Evolutionary conservation across 257 asterid species (phyloP), one percentile per base, ranked within the genome.

Genomic region (Mentha longifolia): DNA sequence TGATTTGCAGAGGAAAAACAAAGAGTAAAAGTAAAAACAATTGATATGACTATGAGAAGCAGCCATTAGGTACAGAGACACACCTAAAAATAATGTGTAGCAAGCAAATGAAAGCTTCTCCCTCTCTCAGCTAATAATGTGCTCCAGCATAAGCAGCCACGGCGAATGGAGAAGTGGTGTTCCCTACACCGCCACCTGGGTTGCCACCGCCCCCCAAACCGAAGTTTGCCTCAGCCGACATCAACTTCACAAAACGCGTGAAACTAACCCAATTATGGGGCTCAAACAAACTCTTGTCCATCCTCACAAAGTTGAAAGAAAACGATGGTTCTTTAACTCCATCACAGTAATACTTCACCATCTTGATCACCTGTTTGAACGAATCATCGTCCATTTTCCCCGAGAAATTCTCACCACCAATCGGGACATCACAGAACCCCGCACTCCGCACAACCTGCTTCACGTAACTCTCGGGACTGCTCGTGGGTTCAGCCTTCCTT

Each of bases 301-400:
- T 85, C 74, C 97, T 84, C 45, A 79, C 84, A 31, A 91, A 87
- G 81, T 85, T 91, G 82, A 85, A 91, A 7, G 97, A 88, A 65
- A 91, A 91, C 3, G 81, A 69, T 1, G 94, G 87, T 8, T 51
- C 77, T 31, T 72, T 77, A 1, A 61, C 73, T 43, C 92, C 94
- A 70, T 81, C 86, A 0, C 86, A 82, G 78, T 80, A 84, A 57
- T 84, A 67, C 70, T 66, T 87, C 5, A 89, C 84, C 94, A 82
- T 87, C 72, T 77, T 89, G 63, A 86, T 43, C 65, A 87, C 91
- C 78, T 87, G 92, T 50, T 67, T 77, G 74, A 79, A 91, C 10
- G 89, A 85, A 61, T 60, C 82, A 14, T 87, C 90, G 43, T 90
- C 89, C 86, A 88, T 68, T 47, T 76, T 78, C 43, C 70, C 63